Evolutionary conservation across 352 stramenopile species (phyloP), one percentile per base, ranked within the genome.

Genomic region (Phytophthora pini): DNA sequence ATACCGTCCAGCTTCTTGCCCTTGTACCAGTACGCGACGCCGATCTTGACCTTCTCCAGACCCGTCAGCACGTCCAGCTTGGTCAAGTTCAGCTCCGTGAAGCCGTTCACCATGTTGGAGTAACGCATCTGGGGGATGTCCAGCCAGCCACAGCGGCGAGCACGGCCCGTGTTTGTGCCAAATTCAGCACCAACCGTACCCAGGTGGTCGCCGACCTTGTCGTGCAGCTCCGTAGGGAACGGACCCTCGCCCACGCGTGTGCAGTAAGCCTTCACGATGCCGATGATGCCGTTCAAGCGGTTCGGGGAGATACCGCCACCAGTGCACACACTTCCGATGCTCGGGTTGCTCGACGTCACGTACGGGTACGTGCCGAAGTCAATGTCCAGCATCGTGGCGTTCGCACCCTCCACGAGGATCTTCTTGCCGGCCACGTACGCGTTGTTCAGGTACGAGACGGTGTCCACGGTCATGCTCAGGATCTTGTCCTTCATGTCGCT

Each of bases 311-410:
- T 97, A 52, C 97, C 96, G 12, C 98, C 86, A 29, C 96, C 97
- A 15, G 98, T 99, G 79, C 98, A 97, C 34, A 99, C 96, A 72
- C 89, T 97, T 56, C 98, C 97, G 61, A 99, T 97, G 44, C 93
- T 98, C 44, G 98, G 97, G 76, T 99, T 99, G 58, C 92, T 99
- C 44, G 96, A 99, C 32, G 98, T 99, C 43, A 99, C 98, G 80
- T 98, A 99, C 39, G 97, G 98, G 84, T 99, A 99, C 48, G 98
- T 99, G 54, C 98, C 98, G 72, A 99, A 99, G 82, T 99, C 98
- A 82, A 99, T 98, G 82, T 99, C 98, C 41, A 99, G 85, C 97
- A 99, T 99, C 22, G 97, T 99, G 5, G 98, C 98, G 80, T 99
- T 99, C 29, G 97, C 97, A 49, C 98, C 98, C 72, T 99, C 98